Evolutionary conservation across 441 rosid genomes (phyloP), one percentile per base, ranked within the genome.

Genomic region (Gossypium gossypioides): DNA sequence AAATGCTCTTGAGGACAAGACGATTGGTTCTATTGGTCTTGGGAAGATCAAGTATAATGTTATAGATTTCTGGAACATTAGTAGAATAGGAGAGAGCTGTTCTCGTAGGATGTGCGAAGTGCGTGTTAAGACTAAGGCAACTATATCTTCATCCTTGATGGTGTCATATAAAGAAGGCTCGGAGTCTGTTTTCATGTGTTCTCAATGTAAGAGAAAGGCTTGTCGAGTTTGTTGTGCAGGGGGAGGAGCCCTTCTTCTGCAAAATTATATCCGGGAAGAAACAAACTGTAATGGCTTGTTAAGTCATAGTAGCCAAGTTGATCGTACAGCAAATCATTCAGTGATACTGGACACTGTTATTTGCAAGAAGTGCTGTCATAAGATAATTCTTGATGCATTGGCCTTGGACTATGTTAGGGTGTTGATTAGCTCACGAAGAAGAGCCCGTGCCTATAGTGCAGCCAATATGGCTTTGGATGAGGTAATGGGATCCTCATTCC

Each of bases 221-320:
- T 95, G 99, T 80, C 86, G 85, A 83, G 77, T 81, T 80, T 95
- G 98, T 77, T 92, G 93, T 80, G 97, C 95, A 34, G 98, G 98
- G 72, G 86, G 75, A 74, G 98, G 99, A 77, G 99, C 97, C 80
- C 86, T 89, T 72, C 82, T 92, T 76, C 87, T 95, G 67, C 67
- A 81, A 50, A 83, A 66, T 59, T 74, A 79, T 72, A 77, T 80
- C n/a, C 84, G 85, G 82, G 94, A 94, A 64, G 21, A 42, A 13
- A 62, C 78, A 9, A 77, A 68, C 77, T 80, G 69, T 69, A 80
- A 78, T 75, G 80, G 86, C 50, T 73, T 72, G 46, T 74, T 81
- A 9, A 81, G 82, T 78, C 87, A 80, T 51, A 90, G 92, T 29
- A 66, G 83, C 72, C 91, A 77, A 81, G 72, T 76, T 71, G 97